These are phyloP conservation scores for Solioccasus polychromus DNA, from an alignment of 768 basidiomycete species.

Conservation along the genomic window DNA sequence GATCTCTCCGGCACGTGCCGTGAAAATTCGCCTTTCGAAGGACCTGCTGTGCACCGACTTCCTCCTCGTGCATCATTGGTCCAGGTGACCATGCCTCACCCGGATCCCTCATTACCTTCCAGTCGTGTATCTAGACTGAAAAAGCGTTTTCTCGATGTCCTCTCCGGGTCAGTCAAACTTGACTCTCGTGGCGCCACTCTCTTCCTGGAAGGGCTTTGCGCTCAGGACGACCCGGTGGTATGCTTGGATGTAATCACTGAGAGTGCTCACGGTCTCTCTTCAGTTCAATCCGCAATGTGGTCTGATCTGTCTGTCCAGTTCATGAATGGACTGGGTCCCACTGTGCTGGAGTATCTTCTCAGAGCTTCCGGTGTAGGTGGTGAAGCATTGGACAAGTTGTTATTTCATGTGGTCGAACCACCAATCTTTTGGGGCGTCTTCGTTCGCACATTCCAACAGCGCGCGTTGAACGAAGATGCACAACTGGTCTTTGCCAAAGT, in stretches of 20 bases:
- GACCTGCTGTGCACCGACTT: no score
- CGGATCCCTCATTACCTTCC: constrained; percentile 1
- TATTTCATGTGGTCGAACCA: constrained; percentile 38
- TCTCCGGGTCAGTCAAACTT: constrained; percentile 29
- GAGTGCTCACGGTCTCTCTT: constrained; percentile 35
- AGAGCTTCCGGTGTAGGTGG: constrained; percentile 42
- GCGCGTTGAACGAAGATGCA: constrained; percentile 31
- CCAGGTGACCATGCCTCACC: no score
- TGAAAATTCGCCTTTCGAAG: no score
- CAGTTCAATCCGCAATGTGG: constrained; percentile 41
- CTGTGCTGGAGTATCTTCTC: constrained; percentile 39
- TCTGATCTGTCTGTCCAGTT: constrained; percentile 36
- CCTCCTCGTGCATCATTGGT: no score
- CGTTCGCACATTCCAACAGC: constrained; percentile 30
- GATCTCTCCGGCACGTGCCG: no score
- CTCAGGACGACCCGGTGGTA: constrained; percentile 35
- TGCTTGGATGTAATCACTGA: constrained; percentile 38
- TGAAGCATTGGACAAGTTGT: constrained; percentile 35
- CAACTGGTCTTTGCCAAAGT: constrained; percentile 45
- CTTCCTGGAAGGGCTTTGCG: constrained; percentile 48
- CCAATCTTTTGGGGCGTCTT: constrained; percentile 48
- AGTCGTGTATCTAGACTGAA: constrained; percentile 22
- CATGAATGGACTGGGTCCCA: constrained; percentile 40
- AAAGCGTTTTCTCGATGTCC: constrained; percentile 33
- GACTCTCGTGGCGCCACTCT: constrained; percentile 18